Conservation (phyloP, 306 rosid genomes). For the Trichosanthes truncata region DNA sequence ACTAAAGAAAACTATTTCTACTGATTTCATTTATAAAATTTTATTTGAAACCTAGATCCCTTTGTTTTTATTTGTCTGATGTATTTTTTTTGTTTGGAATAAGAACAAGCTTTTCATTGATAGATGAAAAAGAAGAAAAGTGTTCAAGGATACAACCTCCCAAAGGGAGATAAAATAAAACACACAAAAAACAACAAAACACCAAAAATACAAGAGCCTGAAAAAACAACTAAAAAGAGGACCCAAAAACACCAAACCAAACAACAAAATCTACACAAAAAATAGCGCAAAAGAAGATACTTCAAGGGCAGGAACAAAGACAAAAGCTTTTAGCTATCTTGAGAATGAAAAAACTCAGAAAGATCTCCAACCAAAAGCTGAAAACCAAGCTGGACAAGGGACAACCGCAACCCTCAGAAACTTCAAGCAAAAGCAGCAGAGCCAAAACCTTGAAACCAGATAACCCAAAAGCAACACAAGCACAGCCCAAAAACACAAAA, state of each 20-base stretch:
- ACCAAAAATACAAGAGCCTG: neutral
- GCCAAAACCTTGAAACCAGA: neutral
- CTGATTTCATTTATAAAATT: neutral
- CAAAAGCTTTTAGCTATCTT: neutral
- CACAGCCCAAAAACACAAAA: too few relatives aligned
- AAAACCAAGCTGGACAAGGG: neutral
- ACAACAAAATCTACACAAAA: neutral
- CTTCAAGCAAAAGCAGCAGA: neutral
- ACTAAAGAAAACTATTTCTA: neutral
- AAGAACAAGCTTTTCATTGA: too few relatives aligned
- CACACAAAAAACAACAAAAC: too few relatives aligned
- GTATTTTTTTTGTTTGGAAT: too few relatives aligned
- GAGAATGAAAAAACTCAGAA: neutral
- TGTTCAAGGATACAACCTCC: too few relatives aligned
- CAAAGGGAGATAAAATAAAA: too few relatives aligned
- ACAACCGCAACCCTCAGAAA: neutral
- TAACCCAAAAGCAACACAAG: neutral
- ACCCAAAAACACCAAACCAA: neutral
- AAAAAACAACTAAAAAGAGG: neutral
- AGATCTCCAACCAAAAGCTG: neutral
- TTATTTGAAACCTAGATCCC: neutral
- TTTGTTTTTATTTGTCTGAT: neutral
- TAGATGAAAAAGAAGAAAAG: too few relatives aligned
- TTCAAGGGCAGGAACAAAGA: neutral
- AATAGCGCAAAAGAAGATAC: neutral